Conservation (phyloP, 176 grass and related monocot species). For the Musa acuminata region DNA sequence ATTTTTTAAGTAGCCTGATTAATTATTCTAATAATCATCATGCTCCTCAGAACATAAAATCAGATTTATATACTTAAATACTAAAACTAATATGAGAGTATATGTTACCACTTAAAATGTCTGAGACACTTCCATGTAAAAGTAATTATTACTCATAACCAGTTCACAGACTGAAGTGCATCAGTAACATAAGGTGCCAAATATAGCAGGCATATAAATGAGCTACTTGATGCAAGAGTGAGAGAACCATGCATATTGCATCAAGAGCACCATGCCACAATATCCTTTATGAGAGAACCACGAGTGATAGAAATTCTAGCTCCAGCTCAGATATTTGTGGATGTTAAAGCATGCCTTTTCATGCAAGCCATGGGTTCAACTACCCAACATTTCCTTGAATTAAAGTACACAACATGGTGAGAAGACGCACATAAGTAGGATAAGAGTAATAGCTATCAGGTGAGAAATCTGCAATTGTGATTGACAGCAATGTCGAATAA, state of each 20-base stretch:
- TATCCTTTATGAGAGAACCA: neutral
- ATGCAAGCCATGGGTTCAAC: neutral
- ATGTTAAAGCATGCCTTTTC: neutral
- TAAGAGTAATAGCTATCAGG: neutral
- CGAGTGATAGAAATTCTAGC: neutral
- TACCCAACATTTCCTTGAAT: neutral
- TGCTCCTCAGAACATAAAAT: neutral
- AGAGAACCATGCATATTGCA: too few relatives aligned
- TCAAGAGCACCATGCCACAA: neutral
- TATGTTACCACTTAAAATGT: neutral
- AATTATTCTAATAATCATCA: neutral
- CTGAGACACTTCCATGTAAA: neutral
- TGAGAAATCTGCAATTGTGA: neutral
- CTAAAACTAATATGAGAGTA: neutral
- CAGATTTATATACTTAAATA: too few relatives aligned
- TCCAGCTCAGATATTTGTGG: neutral
- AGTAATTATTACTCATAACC: neutral
- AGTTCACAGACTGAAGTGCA: too few relatives aligned
- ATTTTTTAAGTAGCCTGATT: neutral
- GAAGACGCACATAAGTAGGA: neutral
- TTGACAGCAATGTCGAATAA: neutral
- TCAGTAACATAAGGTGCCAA: too few relatives aligned
- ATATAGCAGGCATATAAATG: too few relatives aligned
- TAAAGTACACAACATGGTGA: neutral
- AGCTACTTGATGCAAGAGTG: too few relatives aligned